Evolutionary conservation across 129 eudicot species (phyloP), one percentile per base, ranked within the genome.

Genomic region (Tagetes erecta): DNA sequence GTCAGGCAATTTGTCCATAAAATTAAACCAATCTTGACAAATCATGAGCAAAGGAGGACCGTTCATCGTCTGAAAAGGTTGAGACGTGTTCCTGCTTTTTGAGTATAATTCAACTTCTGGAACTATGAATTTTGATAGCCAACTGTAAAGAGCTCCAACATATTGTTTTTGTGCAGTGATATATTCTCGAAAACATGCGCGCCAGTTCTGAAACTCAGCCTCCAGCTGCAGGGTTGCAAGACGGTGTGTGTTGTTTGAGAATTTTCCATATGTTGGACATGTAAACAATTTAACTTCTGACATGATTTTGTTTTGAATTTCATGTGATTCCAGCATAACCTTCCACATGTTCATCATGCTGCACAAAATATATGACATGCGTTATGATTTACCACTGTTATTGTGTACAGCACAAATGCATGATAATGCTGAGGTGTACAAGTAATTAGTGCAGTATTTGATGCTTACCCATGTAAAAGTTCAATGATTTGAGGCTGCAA

Each of bases 291-390:
- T 95, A 46, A 91, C 99, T 74, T 95, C 97, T 59, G 14, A 82
- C 77, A 95, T 88, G 55, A 95, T 91, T 78, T 88, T 89, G 82
- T 83, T 86, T 86, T 95, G 99, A 67, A 92, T 95, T 77, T 95
- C 97, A 65, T 95, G 88, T 69, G 87, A 81, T 69, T 86, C 96
- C 89, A 84, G 53, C 96, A 91, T 88, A 64, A 80, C 72, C 71
- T 83, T 83, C 97, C 97, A 91, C 72, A 90, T 80, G 68, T 71
- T 79, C 86, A 84, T 85, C 85, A 88, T 68, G 33, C 97, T 91
- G 92, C 82, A 83, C 4, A 64, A 63, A 34, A 57, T 31, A 64
- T 42, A 44, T 33, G 76, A 73, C 13, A 60, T 7, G 9, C 35
- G 67, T 40, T 56, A 75, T n/a, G 6, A 57, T 58, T 33, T 68